Conservation (phyloP, 140 eudicot genomes). For the Erigeron philadelphicus region DNA sequence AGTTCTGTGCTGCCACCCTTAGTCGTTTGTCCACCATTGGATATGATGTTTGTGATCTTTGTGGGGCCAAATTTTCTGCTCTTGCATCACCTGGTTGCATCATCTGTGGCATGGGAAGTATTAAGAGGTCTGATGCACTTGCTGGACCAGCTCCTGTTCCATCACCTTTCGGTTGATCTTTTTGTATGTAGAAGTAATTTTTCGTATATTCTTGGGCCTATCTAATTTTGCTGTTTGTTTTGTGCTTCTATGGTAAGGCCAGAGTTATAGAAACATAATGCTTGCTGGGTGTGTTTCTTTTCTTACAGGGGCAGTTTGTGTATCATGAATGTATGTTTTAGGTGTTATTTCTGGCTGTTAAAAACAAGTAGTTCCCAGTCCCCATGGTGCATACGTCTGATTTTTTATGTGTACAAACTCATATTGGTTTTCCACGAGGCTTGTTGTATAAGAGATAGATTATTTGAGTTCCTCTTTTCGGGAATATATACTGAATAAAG, state of each 20-base stretch:
- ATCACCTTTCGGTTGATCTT: slow-evolving; percentile 78
- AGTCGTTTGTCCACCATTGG: slow-evolving; percentile 93
- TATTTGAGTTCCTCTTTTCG: not conserved
- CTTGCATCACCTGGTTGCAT: slow-evolving; percentile 90
- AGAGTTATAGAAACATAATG: slow-evolving; percentile 11
- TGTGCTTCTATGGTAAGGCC: slow-evolving; percentile 1
- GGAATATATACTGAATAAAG: not conserved
- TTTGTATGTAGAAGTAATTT: not conserved
- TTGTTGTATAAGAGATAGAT: slow-evolving; percentile 19
- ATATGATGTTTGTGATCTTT: slow-evolving; percentile 89
- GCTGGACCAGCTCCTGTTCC: slow-evolving; percentile 87
- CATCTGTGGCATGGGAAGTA: slow-evolving; percentile 98
- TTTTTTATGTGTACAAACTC: slow-evolving; percentile 12
- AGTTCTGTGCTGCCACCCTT: slow-evolving; percentile 92
- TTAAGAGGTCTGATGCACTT: slow-evolving; percentile 86
- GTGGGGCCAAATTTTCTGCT: slow-evolving; percentile 96
- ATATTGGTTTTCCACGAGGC: slow-evolving; percentile 16
- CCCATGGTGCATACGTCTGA: not conserved
- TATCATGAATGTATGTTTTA: slow-evolving; percentile 18
- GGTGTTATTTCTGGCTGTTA: slow-evolving; percentile 14
- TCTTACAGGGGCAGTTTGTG: slow-evolving; percentile 17
- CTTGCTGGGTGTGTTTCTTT: slow-evolving; percentile 9
- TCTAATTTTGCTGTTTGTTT: slow-evolving; percentile 1
- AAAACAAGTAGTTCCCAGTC: slow-evolving; percentile 6
- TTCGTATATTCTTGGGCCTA: slow-evolving; percentile 14